A percentile compares a stretch with the other conserved stretches of the same genome.
phyloP scores from a whole-genome alignment of 306 rosid genomes.

The Fragaria nilgerrensis region DNA sequence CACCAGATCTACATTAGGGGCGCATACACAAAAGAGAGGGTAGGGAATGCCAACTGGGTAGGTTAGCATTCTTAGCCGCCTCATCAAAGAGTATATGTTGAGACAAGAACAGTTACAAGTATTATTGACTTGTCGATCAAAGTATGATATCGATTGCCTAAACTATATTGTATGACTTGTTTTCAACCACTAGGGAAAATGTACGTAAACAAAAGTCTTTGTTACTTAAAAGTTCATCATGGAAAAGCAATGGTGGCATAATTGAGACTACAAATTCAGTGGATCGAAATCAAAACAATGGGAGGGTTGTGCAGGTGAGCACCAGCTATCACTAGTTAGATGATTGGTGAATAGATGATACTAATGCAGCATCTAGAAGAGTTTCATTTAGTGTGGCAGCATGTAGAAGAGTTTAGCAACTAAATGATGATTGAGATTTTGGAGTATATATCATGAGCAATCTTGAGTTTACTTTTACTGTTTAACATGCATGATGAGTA shows the following conservation, averaged over 20 bases:
- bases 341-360: neutral
- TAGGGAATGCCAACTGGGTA: too few relatives aligned
- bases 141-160: neutral
- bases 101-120: neutral
- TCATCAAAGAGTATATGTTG: neutral
- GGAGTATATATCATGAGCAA: neutral
- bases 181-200: neutral
- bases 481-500: too few relatives aligned
- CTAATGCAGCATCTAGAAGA: too few relatives aligned
- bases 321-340: conserved; percentile 3
- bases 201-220: neutral
- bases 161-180: neutral
- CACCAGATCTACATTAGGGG: too few relatives aligned
- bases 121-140: neutral
- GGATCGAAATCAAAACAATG: conserved; percentile 24
- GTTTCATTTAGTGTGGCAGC: neutral
- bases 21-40: too few relatives aligned
- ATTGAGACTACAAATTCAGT: neutral
- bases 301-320: neutral
- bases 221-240: neutral
- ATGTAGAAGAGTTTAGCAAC: neutral
- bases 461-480: too few relatives aligned
- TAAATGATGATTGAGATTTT: neutral
- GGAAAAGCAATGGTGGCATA: neutral
- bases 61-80: too few relatives aligned